A percentile compares a stretch with the other conserved stretches of the same genome.
phyloP scores from a whole-genome alignment of 2,329 filamentous ascomycete genomes.

The Aulographum hederae region DNA sequence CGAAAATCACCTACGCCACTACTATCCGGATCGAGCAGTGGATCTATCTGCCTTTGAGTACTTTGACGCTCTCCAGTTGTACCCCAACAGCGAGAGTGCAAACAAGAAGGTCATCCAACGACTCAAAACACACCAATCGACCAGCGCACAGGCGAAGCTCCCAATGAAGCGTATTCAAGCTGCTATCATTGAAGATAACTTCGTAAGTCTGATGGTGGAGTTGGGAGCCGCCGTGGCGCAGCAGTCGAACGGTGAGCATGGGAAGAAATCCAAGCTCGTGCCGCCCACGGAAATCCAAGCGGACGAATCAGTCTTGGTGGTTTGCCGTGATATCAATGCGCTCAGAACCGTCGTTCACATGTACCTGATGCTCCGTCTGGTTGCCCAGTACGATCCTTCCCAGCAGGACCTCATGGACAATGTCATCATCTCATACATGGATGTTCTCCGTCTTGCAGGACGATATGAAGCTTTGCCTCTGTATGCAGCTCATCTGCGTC shows the following conservation, averaged over 20 bases:
- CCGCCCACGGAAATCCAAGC: neutral
- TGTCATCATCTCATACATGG: conserved; percentile 65
- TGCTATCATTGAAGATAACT: neutral
- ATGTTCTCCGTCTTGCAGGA: conserved; percentile 52
- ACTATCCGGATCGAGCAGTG: neutral
- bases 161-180: neutral
- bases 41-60: neutral
- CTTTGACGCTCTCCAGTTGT: neutral
- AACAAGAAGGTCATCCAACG: neutral
- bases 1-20: conserved; percentile 41
- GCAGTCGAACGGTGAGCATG: neutral
- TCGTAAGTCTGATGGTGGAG: neutral
- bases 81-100: neutral
- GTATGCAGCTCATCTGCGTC: conserved; percentile 60
- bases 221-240: neutral
- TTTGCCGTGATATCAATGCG: conserved; percentile 22
- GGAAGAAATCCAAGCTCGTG: neutral
- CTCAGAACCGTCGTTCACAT: conserved; percentile 32
- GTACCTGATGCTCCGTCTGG: conserved; percentile 45
- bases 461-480: conserved; percentile 67
- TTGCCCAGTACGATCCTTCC: conserved; percentile 34
- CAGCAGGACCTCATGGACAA: conserved; percentile 44
- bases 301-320: conserved; percentile 6
- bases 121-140: neutral
- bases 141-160: neutral